phyloP scores from a whole-genome alignment of 1,139 yeast genomes.

The Diutina neorugosa region DNA sequence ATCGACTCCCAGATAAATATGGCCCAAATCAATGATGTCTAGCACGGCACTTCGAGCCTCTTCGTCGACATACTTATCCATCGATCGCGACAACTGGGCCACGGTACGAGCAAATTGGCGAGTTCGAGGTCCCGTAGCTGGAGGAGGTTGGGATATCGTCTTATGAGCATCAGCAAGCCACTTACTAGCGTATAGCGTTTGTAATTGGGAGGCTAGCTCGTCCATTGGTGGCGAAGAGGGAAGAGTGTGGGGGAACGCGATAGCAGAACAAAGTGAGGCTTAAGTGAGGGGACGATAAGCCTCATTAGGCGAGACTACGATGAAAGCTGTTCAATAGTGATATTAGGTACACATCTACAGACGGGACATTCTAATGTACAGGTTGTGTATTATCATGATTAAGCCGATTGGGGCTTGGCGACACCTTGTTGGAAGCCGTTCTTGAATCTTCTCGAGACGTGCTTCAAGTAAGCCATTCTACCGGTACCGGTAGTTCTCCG shows the following conservation, averaged over 20 bases:
- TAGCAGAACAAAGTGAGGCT: too few relatives aligned
- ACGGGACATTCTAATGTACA: neutral
- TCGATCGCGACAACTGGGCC: neutral
- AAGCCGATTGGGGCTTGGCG: constrained; percentile 41
- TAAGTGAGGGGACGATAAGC: too few relatives aligned
- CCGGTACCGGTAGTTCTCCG: constrained; percentile 99
- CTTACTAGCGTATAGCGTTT: neutral
- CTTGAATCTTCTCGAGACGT: constrained; percentile 95
- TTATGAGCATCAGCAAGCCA: neutral
- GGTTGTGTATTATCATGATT: constrained; percentile 8
- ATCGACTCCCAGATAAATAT: constrained; percentile 26
- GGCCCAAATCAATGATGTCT: constrained; percentile 25
- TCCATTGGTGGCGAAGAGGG: neutral
- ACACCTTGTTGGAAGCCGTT: constrained; percentile 91
- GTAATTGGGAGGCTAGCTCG: neutral
- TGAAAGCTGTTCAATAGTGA: neutral
- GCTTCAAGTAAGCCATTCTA: constrained; percentile 97
- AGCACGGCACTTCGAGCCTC: constrained; percentile 12
- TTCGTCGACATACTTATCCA: constrained; percentile 5
- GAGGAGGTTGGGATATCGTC: neutral
- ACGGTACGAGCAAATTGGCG: neutral
- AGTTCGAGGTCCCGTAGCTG: neutral
- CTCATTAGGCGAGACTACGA: too few relatives aligned
- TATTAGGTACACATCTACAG: neutral
- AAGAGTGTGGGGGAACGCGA: neutral